A percentile compares a stretch with the other conserved stretches of the same genome.
Evolutionary conservation across 192 early-diverging fungal genomes (phyloP).

Genomic region (Gaertneriomyces sp.): DNA sequence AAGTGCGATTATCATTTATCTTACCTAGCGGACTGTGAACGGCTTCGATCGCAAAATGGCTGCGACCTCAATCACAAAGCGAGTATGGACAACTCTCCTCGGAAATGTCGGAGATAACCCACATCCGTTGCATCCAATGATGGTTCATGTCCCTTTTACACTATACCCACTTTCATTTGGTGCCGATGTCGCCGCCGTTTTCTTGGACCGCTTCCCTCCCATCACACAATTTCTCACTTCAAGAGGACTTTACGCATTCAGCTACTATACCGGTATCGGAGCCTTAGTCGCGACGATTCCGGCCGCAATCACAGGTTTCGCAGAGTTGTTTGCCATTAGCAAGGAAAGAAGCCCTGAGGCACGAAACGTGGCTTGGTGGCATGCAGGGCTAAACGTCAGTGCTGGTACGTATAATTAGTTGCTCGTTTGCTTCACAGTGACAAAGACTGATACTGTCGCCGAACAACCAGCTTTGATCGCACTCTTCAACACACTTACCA

Average conservation of each 20-base stretch:
- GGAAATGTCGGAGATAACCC: constrained; percentile 21
- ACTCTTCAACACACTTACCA: constrained; percentile 24
- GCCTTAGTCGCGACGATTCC: constrained; percentile 17
- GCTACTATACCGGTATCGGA: constrained; percentile 14
- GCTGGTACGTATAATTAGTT: not conserved
- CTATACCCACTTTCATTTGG: constrained; percentile 21
- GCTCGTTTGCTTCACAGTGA: not conserved
- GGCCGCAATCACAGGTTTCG: constrained; percentile 13
- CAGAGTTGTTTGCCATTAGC: constrained; percentile 16
- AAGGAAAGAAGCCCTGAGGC: constrained; percentile 3
- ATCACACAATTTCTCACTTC: not conserved
- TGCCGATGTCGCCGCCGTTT: constrained; percentile 13
- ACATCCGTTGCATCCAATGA: constrained; percentile 8
- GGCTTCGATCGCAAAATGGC: too few species aligned
- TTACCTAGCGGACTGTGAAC: too few species aligned
- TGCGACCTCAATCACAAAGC: constrained; percentile 14
- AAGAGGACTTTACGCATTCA: constrained; percentile 20
- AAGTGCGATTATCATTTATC: too few species aligned
- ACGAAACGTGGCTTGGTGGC: not conserved
- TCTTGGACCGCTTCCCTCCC: not conserved
- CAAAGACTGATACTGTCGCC: not conserved
- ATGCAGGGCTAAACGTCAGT: constrained; percentile 15
- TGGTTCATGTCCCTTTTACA: constrained; percentile 13
- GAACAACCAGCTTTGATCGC: constrained; percentile 11
- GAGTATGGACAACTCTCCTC: constrained; percentile 18